These are phyloP conservation scores for Colletotrichum camelliae DNA, from an alignment of 2,329 filamentous ascomycete genomes.

Conservation along the genomic window DNA sequence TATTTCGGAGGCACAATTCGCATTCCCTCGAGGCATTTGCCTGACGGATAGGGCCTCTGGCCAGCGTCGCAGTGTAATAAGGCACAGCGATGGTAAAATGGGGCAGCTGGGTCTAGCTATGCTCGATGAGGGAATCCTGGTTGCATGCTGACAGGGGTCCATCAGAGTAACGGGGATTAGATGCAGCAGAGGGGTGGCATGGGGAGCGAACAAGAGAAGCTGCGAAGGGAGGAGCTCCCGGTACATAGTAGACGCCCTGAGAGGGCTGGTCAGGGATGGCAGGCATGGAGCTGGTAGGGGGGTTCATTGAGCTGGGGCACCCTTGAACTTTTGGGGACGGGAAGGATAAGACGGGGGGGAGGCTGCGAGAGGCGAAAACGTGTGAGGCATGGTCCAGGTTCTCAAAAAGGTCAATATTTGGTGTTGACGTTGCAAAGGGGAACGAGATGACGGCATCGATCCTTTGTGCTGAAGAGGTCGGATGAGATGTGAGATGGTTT, in stretches of 20 bases:
- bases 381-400: conserved; percentile 21
- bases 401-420: not conserved
- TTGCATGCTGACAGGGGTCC: conserved; percentile 15
- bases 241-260: not conserved
- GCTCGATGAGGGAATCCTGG: conserved; percentile 22
- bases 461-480: not conserved
- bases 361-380: conserved; percentile 19
- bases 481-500: not conserved
- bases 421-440: not conserved
- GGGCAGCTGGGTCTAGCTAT: conserved; percentile 14
- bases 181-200: conserved; percentile 12
- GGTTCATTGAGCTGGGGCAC: not conserved
- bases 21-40: conserved; percentile 14
- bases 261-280: conserved; percentile 14
- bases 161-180: not conserved
- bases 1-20: conserved; percentile 8
- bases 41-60: conserved; percentile 19
- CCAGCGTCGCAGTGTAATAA: conserved; percentile 18
- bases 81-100: conserved; percentile 18
- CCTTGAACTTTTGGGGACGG: conserved; percentile 17
- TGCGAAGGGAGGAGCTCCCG: conserved; percentile 11
- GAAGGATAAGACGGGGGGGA: conserved; percentile 24
- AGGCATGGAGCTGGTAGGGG: not conserved
- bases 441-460: conserved; percentile 7
- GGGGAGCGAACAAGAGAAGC: conserved; percentile 1